A percentile compares a stretch with the other conserved stretches of the same genome.
These are phyloP conservation scores for Venturia aucupariae DNA, from an alignment of 2,329 filamentous ascomycete genomes.

Conservation along the genomic window DNA sequence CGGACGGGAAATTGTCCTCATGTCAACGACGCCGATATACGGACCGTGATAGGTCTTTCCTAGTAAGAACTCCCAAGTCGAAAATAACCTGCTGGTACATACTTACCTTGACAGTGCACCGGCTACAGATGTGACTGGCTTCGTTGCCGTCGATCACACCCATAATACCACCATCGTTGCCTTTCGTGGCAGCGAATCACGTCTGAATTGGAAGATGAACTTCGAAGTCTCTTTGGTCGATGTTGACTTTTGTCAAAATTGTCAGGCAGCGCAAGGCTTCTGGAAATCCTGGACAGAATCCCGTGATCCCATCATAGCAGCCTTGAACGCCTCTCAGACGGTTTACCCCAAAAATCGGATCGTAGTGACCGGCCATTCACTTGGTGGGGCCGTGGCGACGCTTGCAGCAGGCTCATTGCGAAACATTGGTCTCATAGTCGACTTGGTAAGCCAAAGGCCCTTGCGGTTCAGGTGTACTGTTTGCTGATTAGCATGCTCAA, in stretches of 20 bases:
- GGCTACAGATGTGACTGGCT: slow-evolving; percentile 37
- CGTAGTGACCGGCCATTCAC: slow-evolving; percentile 57
- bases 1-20: slow-evolving; percentile 37
- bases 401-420: slow-evolving; percentile 51
- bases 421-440: slow-evolving; percentile 26
- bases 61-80: neutral
- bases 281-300: slow-evolving; percentile 2
- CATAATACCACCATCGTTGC: slow-evolving; percentile 49
- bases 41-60: slow-evolving; percentile 13
- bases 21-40: slow-evolving; percentile 41
- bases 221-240: slow-evolving; percentile 21
- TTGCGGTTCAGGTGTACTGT: too few species aligned
- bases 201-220: slow-evolving; percentile 55
- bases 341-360: slow-evolving; percentile 23
- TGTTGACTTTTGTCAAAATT: neutral
- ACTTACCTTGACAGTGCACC: slow-evolving; percentile 20
- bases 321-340: neutral
- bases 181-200: slow-evolving; percentile 49
- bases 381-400: slow-evolving; percentile 56
- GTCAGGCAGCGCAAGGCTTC: neutral
- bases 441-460: neutral
- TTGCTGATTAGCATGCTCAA: too few species aligned
- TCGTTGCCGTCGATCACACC: slow-evolving; percentile 37
- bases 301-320: neutral
- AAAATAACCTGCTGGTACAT: neutral